Evolutionary conservation across 2,329 filamentous ascomycete species (phyloP), one percentile per base, ranked within the genome.

Genomic region (Coniochaeta prunicola): DNA sequence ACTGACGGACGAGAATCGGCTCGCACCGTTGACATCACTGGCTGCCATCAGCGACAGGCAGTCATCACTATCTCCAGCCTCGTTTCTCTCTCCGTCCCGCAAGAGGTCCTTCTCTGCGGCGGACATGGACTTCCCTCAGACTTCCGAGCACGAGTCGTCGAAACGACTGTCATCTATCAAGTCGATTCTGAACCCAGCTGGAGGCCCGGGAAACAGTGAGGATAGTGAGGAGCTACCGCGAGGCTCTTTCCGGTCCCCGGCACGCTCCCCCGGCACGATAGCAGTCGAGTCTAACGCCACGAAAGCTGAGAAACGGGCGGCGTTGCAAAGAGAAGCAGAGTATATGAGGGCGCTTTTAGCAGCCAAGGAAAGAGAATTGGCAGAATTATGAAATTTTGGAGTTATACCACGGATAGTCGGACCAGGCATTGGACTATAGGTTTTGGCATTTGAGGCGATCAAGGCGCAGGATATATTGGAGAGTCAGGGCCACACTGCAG

Each of bases 101-200:
- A 90, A 91, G 72, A 80, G 88, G 6, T 88, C 86, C 0, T 87
- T 89, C 63, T 89, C 87, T 0, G 76, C 80, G 0, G 75, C 80
- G 0, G 83, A 87, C 58, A 78, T 77, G 21, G 82, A 85, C 4
- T 53, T 57, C 0, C 58, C 63, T 10, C 53, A 42, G 42, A 56
- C 57, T 40, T 57, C 67, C n/a, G 73, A 74, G 2, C 73, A 76
- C 26, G 79, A 84, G 28, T 74, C 73, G 38, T 73, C 83, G 45
- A 81, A 88, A 68, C 84, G 89, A 15, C 73, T 91, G 4, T 90
- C 86, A 19, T 90, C 88, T 3, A 92, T 92, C 61, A 89, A 87
- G 63, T 89, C 88, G 5, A 87, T 92, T 50, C 74, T 92, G 13
- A 92, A 91, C 62, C 85, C 85, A 2, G 59, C 62, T 4, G 66